Conservation (phyloP, 192 early-diverging fungal genomes). For the Neocallimastix lanati region DNA sequence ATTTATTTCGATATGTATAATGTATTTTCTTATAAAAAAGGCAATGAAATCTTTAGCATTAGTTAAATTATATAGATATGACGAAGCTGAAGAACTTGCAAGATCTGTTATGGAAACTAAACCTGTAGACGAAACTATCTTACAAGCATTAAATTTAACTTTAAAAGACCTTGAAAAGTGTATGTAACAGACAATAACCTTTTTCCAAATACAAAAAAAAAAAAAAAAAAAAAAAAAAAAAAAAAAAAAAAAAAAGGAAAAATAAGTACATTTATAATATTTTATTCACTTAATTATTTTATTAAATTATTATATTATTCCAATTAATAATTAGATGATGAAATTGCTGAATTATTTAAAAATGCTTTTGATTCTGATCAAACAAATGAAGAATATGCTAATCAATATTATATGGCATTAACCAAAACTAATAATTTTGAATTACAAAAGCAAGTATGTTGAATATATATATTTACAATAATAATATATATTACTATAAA, state of each 20-base stretch:
- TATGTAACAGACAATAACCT: conserved; percentile 8
- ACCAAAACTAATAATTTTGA: conserved; percentile 48
- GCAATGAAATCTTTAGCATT: conserved; percentile 58
- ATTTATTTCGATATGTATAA: not conserved
- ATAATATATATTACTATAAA: too few relatives aligned
- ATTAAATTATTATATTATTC: too few relatives aligned
- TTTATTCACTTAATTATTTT: too few relatives aligned
- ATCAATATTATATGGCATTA: conserved; percentile 68
- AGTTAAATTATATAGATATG: conserved; percentile 29
- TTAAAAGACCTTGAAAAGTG: conserved; percentile 28
- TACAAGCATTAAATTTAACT: conserved; percentile 40
- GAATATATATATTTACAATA: too few relatives aligned
- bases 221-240: not conserved
- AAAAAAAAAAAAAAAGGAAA: not conserved
- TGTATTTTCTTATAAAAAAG: conserved; percentile 9
- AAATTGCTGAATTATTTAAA: conserved; percentile 55
- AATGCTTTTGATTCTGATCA: conserved; percentile 36
- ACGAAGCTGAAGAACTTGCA: conserved; percentile 44
- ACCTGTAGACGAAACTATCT: conserved; percentile 34
- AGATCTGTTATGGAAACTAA: conserved; percentile 36
- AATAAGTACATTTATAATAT: too few relatives aligned
- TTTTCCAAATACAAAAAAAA: too few relatives aligned
- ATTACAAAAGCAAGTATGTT: conserved; percentile 35
- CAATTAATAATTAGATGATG: too few relatives aligned
- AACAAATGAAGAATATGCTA: conserved; percentile 49